Percentiles rank a stretch among this genome's conserved stretches.
Conservation (phyloP, 805 yeast species). For the Starmerella apicola region DNA sequence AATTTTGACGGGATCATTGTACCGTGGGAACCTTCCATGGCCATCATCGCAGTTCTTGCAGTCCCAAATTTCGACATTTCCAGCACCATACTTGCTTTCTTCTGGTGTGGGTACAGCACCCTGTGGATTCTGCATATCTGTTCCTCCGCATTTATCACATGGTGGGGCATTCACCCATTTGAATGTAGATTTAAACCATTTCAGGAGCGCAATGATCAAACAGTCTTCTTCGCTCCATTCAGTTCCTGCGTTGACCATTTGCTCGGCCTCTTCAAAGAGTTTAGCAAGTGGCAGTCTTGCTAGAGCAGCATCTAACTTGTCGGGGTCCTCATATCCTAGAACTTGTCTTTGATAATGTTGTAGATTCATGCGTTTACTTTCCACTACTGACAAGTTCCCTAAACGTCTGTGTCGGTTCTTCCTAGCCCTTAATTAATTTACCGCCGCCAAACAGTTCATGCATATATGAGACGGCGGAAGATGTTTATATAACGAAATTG, state of each 20-base stretch:
- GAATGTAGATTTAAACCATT: slow-evolving; percentile 71
- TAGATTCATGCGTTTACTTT: too few relatives aligned
- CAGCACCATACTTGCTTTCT: slow-evolving; percentile 42
- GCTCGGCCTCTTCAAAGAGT: slow-evolving; percentile 52
- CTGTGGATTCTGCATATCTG: slow-evolving; percentile 32
- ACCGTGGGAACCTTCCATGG: slow-evolving; percentile 64
- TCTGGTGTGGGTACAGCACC: slow-evolving; percentile 33
- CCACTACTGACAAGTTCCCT: too few relatives aligned
- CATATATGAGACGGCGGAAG: too few relatives aligned
- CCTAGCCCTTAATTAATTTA: too few relatives aligned
- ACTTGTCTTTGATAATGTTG: too few relatives aligned
- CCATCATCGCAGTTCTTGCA: slow-evolving; percentile 40
- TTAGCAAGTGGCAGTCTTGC: slow-evolving; percentile 48
- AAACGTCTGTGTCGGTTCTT: too few relatives aligned
- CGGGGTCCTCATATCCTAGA: slow-evolving; percentile 32
- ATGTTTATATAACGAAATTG: too few relatives aligned
- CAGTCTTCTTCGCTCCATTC: slow-evolving; percentile 41
- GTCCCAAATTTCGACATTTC: slow-evolving; percentile 48
- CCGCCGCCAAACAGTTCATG: too few relatives aligned
- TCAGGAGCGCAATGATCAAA: slow-evolving; percentile 43
- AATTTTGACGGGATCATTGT: slow-evolving; percentile 52
- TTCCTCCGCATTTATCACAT: slow-evolving; percentile 43
- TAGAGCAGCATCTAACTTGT: slow-evolving; percentile 43
- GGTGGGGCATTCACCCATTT: slow-evolving; percentile 66
- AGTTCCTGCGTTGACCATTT: slow-evolving; percentile 22